phyloP scores from a whole-genome alignment of 495 filamentous ascomycete genomes.

The Lasiosphaeria ovina region DNA sequence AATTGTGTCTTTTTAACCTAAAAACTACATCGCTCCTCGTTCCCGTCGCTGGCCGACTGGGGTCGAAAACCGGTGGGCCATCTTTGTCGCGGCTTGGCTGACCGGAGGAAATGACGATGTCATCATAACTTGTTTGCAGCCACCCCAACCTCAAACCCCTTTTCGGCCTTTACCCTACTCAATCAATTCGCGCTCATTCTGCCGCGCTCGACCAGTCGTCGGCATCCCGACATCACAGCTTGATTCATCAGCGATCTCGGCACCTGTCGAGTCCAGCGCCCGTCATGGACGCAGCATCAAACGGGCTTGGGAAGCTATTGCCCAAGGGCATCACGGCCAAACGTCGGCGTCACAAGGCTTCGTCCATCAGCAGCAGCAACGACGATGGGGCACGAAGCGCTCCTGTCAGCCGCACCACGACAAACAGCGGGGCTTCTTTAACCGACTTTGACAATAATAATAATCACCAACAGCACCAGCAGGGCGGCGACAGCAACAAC shows the following conservation, averaged over 20 bases:
- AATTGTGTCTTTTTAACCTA: too few species aligned
- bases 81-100: slow-evolving; percentile 1
- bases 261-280: not conserved
- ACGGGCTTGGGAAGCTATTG: slow-evolving; percentile 48
- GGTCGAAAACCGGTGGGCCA: not conserved
- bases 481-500: not conserved
- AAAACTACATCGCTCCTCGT: too few species aligned
- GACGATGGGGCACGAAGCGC: slow-evolving; percentile 21
- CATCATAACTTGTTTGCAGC: slow-evolving; percentile 6
- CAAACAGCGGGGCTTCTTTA: slow-evolving; percentile 23
- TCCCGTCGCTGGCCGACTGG: too few species aligned
- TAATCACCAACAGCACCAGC: not conserved
- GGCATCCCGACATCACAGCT: not conserved
- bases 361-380: slow-evolving; percentile 23
- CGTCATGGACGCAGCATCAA: slow-evolving; percentile 33
- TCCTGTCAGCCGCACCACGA: slow-evolving; percentile 23
- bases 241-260: not conserved
- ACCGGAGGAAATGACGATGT: slow-evolving; percentile 4
- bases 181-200: not conserved
- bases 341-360: slow-evolving; percentile 40
- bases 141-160: not conserved
- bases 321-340: slow-evolving; percentile 44
- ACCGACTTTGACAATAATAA: slow-evolving; percentile 8
- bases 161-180: not conserved
- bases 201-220: not conserved